A percentile compares a stretch with the other conserved stretches of the same genome.
Conservation (phyloP, 225 moss, liverwort and hornwort genomes). For the Physcomitrellopsis africana region DNA sequence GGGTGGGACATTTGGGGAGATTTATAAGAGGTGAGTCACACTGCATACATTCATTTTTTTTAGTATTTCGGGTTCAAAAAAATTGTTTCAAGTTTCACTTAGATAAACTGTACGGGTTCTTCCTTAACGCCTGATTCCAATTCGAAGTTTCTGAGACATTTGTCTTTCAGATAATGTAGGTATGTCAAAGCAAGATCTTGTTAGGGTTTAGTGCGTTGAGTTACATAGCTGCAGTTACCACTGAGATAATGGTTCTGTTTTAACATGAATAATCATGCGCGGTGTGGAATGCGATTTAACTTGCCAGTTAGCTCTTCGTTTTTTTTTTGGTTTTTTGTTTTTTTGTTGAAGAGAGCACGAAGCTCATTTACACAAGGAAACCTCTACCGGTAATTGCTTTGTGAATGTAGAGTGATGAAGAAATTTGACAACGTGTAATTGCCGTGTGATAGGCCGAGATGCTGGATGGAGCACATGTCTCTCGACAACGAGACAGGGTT, state of each 20-base stretch:
- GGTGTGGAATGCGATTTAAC: background rate
- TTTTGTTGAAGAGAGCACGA: background rate
- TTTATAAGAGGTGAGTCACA: constrained; percentile 77
- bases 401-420: background rate
- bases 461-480: constrained; percentile 76
- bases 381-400: background rate
- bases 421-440: constrained; percentile 20
- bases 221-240: background rate
- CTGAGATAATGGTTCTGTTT: background rate
- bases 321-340: too few species aligned
- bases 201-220: constrained; percentile 31
- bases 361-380: background rate
- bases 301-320: background rate
- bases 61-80: background rate
- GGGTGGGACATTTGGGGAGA: constrained; percentile 97
- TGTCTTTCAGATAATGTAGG: background rate
- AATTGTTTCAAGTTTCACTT: too few species aligned
- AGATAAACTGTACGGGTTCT: background rate
- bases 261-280: background rate
- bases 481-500: constrained; percentile 67
- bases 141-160: background rate
- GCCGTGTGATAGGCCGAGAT: constrained; percentile 49
- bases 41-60: too few species aligned
- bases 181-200: background rate
- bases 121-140: background rate